These are phyloP conservation scores for Kwoniella pini DNA, from an alignment of 768 basidiomycete genomes.

Conservation along the genomic window DNA sequence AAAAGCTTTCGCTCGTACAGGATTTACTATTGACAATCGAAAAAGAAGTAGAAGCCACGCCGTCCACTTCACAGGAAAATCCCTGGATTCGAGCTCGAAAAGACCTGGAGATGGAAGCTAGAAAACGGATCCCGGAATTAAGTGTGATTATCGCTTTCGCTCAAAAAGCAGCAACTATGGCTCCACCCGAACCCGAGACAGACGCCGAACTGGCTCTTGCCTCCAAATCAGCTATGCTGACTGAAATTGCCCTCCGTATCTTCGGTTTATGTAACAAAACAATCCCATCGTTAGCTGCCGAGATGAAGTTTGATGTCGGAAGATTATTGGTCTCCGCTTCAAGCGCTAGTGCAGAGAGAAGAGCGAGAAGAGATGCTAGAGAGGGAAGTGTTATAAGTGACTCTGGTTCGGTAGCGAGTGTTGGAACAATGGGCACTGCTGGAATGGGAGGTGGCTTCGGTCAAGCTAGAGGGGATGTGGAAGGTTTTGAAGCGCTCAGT, in stretches of 20 bases:
- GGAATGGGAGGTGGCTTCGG: slow-evolving; percentile 56
- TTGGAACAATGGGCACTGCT: slow-evolving; percentile 47
- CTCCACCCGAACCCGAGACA: slow-evolving; percentile 54
- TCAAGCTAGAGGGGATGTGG: slow-evolving; percentile 51
- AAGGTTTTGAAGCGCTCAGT: slow-evolving; percentile 62
- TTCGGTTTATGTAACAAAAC: slow-evolving; percentile 82
- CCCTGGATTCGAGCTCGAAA: slow-evolving; percentile 65
- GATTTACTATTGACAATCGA: slow-evolving; percentile 60
- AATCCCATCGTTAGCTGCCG: slow-evolving; percentile 71
- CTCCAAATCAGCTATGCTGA: slow-evolving; percentile 59
- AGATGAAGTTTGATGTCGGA: slow-evolving; percentile 81
- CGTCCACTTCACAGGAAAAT: slow-evolving; percentile 60
- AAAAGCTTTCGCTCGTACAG: slow-evolving; percentile 67
- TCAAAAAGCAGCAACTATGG: slow-evolving; percentile 59
- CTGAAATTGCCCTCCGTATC: slow-evolving; percentile 76
- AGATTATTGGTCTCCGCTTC: slow-evolving; percentile 64
- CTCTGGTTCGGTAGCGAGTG: slow-evolving; percentile 43
- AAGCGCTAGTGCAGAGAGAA: slow-evolving; percentile 54
- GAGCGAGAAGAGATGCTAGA: slow-evolving; percentile 51
- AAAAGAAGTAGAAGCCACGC: slow-evolving; percentile 65
- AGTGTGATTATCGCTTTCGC: slow-evolving; percentile 81
- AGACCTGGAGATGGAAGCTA: slow-evolving; percentile 74
- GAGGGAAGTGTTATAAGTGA: slow-evolving; percentile 49
- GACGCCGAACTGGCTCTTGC: slow-evolving; percentile 54
- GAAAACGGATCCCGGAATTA: slow-evolving; percentile 79